A percentile compares a stretch with the other conserved stretches of the same genome.
phyloP scores from a whole-genome alignment of 1,139 yeast species.

The Scheffersomyces cryptocercus region DNA sequence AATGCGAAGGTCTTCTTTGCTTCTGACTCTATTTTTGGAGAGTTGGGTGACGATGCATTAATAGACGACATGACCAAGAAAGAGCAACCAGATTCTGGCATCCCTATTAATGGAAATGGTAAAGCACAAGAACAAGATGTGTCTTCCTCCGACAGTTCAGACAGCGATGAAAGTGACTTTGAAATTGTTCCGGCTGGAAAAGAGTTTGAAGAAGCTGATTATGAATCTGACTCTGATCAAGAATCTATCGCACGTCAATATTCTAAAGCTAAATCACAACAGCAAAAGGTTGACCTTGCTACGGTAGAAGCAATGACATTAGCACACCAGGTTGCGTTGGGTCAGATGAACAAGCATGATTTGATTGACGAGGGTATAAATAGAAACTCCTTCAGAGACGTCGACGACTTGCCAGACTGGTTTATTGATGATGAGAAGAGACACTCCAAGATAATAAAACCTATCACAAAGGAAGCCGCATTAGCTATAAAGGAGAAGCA shows the following conservation, averaged over 20 bases:
- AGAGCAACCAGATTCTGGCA: neutral
- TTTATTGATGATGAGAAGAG: slow-evolving; percentile 86
- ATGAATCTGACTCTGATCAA: slow-evolving; percentile 46
- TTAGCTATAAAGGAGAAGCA: slow-evolving; percentile 86
- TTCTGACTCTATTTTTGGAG: slow-evolving; percentile 71
- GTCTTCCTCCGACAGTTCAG: slow-evolving; percentile 10
- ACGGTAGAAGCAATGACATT: slow-evolving; percentile 97
- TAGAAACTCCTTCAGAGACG: slow-evolving; percentile 87
- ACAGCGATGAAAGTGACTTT: slow-evolving; percentile 15
- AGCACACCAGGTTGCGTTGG: slow-evolving; percentile 93
- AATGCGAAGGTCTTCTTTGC: slow-evolving; percentile 79
- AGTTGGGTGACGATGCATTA: slow-evolving; percentile 51
- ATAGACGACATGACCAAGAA: slow-evolving; percentile 26
- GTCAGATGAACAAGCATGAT: slow-evolving; percentile 81
- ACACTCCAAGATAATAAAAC: slow-evolving; percentile 84
- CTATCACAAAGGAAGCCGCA: slow-evolving; percentile 96
- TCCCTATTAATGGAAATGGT: neutral
- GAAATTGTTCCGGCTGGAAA: slow-evolving; percentile 20
- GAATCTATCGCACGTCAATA: slow-evolving; percentile 42
- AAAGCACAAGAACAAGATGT: slow-evolving; percentile 10
- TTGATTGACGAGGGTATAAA: slow-evolving; percentile 89
- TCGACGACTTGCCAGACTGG: slow-evolving; percentile 93
- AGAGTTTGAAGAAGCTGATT: slow-evolving; percentile 10
- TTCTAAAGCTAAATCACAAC: slow-evolving; percentile 45
- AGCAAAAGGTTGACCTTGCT: slow-evolving; percentile 74